Conservation (phyloP, 2,329 filamentous ascomycete species). For the Fusarium miscanthi region DNA sequence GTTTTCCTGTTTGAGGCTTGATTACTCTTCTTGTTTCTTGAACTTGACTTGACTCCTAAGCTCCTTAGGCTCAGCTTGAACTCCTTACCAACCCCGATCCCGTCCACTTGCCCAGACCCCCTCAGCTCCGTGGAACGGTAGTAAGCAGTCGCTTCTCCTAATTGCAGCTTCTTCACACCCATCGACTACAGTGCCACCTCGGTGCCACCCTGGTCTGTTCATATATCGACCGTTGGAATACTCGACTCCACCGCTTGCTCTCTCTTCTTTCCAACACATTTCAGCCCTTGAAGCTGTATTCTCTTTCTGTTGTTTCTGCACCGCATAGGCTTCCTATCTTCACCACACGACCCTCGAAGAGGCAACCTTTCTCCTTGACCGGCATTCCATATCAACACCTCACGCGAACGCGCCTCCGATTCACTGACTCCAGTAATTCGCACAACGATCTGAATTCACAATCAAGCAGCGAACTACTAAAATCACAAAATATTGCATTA, state of each 20-base stretch:
- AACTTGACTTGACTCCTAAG: slow-evolving; percentile 1
- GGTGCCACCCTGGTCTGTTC: slow-evolving; percentile 31
- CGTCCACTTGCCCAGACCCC: background rate
- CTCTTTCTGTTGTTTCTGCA: background rate
- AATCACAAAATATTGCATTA: background rate
- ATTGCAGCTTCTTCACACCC: slow-evolving; percentile 8
- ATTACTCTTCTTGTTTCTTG: background rate
- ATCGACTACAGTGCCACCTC: slow-evolving; percentile 29
- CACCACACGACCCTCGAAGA: background rate
- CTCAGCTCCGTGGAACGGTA: slow-evolving; percentile 8
- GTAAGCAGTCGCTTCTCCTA: slow-evolving; percentile 13
- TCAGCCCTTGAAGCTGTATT: background rate
- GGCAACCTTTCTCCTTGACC: background rate
- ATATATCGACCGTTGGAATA: slow-evolving; percentile 35
- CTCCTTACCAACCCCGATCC: background rate
- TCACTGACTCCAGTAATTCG: background rate
- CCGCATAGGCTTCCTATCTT: background rate
- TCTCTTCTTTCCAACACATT: slow-evolving; percentile 16
- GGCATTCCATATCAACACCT: background rate
- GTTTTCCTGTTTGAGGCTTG: slow-evolving; percentile 18
- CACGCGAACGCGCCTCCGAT: background rate
- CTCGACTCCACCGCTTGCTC: slow-evolving; percentile 18
- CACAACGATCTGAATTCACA: background rate
- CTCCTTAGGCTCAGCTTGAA: slow-evolving; percentile 5
- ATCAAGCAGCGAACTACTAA: background rate